phyloP scores from a whole-genome alignment of 192 early-diverging fungal species.

The Kickxella alabastrina region DNA sequence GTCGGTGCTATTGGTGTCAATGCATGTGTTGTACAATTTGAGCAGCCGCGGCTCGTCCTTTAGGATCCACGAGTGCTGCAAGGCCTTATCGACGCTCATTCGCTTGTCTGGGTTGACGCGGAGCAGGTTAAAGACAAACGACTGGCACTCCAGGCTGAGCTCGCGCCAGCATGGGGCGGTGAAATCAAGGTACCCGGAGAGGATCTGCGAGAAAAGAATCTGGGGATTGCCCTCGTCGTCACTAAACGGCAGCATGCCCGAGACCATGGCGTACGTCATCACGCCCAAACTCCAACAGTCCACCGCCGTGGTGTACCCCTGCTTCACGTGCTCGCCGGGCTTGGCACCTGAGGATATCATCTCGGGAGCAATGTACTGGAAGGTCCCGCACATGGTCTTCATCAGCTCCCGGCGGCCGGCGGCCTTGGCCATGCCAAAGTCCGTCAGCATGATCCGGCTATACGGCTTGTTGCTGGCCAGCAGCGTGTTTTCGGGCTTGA shows the following conservation, averaged over 20 bases:
- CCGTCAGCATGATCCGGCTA: constrained; percentile 73
- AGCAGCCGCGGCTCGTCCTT: constrained; percentile 37
- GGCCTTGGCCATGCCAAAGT: constrained; percentile 88
- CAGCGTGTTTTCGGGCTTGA: constrained; percentile 75
- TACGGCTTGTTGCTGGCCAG: constrained; percentile 49
- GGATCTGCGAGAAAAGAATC: constrained; percentile 44
- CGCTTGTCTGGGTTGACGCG: constrained; percentile 47
- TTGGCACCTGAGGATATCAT: constrained; percentile 51
- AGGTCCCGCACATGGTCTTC: constrained; percentile 88
- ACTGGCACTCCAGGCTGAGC: constrained; percentile 41
- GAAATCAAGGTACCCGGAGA: constrained; percentile 48
- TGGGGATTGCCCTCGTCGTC: constrained; percentile 40
- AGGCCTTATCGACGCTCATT: constrained; percentile 52
- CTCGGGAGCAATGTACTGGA: constrained; percentile 78
- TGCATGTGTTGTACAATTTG: constrained; percentile 39
- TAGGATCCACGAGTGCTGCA: constrained; percentile 57
- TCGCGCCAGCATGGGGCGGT: constrained; percentile 44
- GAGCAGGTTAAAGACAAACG: constrained; percentile 47
- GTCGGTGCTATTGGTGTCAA: constrained; percentile 1
- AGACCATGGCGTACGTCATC: constrained; percentile 74
- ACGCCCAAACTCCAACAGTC: constrained; percentile 77
- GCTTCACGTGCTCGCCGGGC: constrained; percentile 29
- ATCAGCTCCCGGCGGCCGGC: constrained; percentile 68
- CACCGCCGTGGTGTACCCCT: constrained; percentile 56
- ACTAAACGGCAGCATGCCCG: constrained; percentile 51